Base-by-base conservation (phyloP, 2,329 filamentous ascomycete genomes). In the Fusarium dimerum region DNA sequence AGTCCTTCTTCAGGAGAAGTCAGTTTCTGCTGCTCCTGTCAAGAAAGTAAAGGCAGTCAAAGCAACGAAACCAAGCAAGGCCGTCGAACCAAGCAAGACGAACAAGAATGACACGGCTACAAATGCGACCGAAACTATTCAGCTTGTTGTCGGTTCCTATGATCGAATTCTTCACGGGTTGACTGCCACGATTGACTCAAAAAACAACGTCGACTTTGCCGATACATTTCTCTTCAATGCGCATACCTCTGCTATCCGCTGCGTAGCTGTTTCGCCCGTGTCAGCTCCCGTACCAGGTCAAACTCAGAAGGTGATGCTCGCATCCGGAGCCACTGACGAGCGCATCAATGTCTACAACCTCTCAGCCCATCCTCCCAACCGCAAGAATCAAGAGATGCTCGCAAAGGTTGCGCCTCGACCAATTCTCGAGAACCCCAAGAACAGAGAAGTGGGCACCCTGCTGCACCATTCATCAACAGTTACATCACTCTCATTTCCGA, bases 181-280 rank as follows among this genome's bases (percentile, higher is more conserved):
- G 64, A 90, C 89, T 8, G 92, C 89, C n/a, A 84, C 84, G 2
- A 77, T 96, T 47, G 58, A 64, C 32, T 46, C 60, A 32, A 59
- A 70, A 40, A 60, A 69, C 48, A 68, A 78, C 15, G 78, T 86
- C 49, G 79, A 86, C 47, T 97, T 97, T 68, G 84, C 90, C 60
- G 93, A 97, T 72, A 93, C 90, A 0, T 99, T 99, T 72, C 83
- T 99, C 51, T 97, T 99, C 82, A 90, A 92, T 68, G 92, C 94
- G 13, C 94, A 99, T 74, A 82, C 85, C 51, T 95, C 92, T 12
- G 88, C 94, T 5, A 90, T 99, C 69, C 88, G 92, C 64, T 95
- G 90, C 68, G 80, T 99, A 34, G 91, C 92, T 20, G 75, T 97
- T 55, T 97, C 93, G 9, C 88, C 89, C 3, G 79, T 89, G 1